Base-by-base conservation (phyloP, 1,139 yeast species). In the Taphrina wiesneri region DNA sequence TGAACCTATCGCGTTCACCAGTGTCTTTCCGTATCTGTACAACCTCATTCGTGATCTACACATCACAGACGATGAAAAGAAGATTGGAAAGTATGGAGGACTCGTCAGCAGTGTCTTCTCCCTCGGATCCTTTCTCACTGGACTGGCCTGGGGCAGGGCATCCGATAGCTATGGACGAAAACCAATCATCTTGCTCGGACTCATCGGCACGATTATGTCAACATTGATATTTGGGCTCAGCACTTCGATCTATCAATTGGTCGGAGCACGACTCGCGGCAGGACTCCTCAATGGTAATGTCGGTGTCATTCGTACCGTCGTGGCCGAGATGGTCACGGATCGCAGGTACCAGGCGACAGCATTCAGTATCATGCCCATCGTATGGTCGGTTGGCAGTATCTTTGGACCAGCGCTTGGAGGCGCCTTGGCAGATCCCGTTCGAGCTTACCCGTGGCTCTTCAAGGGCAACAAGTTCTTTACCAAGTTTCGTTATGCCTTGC, bases 271-370 rank as follows among this genome's bases (percentile, higher is more conserved):
- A 70, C 74, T 81, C 25, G 70, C 82, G 36, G 81, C 83, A 74
- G 89, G 89, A 0, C 77, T 83, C 17, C 76, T 85, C 41, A 85
- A 85, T 72, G 88, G 88, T 3, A 85, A 85, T 71, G 82, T 84
- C 9, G 85, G 87, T 0, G 87, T 85, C 2, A 74, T 85, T 59
- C 77, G 89, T 71, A 86, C 89, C 0, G 75, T 81, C 60, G 78
- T 86, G 57, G 89, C 88, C 0, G 90, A 85, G 73, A 76, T 83
- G 23, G 86, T 86, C 6, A 78, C 75, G 0, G 83, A 84, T 67
- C 79, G 83, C 67, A 77, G 78, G 56, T 87, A 85, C 71, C 88
- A 85, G 72, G 85, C 87, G 1, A 70, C 85, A 17, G 88, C 87
- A 1, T 84, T 85, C 73, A 79, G 85, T 51, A 82, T 83, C 3